Percentiles rank a stretch among this genome's conserved stretches.
These are phyloP conservation scores for Aspergillus sp. DNA, from an alignment of 2,329 filamentous ascomycete species.

Conservation along the genomic window DNA sequence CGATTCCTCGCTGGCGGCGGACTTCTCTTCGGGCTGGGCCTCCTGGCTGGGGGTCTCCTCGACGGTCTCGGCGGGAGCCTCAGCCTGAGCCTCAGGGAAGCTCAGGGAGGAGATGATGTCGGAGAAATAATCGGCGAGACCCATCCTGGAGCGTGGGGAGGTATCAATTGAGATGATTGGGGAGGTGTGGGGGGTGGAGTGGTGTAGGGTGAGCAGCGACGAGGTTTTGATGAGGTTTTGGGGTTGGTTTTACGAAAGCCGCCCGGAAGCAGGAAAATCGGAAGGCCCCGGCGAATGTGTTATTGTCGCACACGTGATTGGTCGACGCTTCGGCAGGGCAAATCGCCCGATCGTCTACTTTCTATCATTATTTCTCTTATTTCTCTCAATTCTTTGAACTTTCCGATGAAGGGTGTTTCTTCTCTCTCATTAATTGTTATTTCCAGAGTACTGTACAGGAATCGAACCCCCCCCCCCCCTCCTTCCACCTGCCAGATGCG, in stretches of 20 bases:
- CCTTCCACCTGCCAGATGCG: too few relatives aligned
- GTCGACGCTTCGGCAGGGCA: constrained; percentile 15
- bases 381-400: too few relatives aligned
- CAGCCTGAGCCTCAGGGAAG: constrained; percentile 59
- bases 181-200: constrained; percentile 10
- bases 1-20: constrained; percentile 28
- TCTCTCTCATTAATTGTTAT: neutral
- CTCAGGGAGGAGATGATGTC: constrained; percentile 66
- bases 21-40: constrained; percentile 40
- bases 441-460: neutral
- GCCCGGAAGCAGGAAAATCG: constrained; percentile 38
- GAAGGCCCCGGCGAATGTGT: constrained; percentile 38
- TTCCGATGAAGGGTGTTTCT: too few relatives aligned
- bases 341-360: too few relatives aligned
- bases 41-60: constrained; percentile 49
- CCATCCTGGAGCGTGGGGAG: constrained; percentile 50
- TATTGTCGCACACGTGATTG: constrained; percentile 44
- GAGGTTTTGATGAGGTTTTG: constrained; percentile 32
- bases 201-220: constrained; percentile 26
- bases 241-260: constrained; percentile 35
- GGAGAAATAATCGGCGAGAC: constrained; percentile 64
- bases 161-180: constrained; percentile 32
- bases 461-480: neutral
- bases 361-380: too few relatives aligned
- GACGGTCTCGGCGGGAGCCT: constrained; percentile 56